Base-by-base conservation (phyloP, 805 yeast genomes). In the Yamadazyma sp. region DNA sequence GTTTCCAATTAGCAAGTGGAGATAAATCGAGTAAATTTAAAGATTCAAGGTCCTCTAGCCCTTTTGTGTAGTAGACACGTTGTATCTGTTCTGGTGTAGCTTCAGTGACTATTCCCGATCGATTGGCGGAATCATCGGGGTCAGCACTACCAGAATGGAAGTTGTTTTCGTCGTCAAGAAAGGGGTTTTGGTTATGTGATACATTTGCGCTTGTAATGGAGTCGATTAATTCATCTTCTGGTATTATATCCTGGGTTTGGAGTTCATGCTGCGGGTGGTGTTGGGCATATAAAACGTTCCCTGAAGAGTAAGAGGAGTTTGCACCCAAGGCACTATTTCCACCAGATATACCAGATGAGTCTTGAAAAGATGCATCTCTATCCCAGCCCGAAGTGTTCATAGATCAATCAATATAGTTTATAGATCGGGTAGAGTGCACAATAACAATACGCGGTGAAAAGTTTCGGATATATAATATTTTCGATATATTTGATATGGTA, bases 1-100 rank as follows among this genome's bases (percentile, higher is more conserved):
- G 79, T 24, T 79, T 73, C 96, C 97, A 93, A 16, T 81, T 71
- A 0, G 95, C 98, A 13, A 84, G 64, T 12, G 81, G 78, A 1
- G 95, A 87, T 7, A 91, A 71, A 53, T 93, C 96, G 0, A 78
- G 67, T 12, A 86, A 56, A 9, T 84, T 87, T 20, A 66, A 52
- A 9, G 62, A 55, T 41, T 83, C 89, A 38, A 81, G 57, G 32
- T 74, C 77, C 38, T 71, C 70, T 3, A 81, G 56, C 0, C 84
- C 86, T 46, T 54, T 58, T 2, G 53, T 34, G 37, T 69, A 69
- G 48, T 63, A 68, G 1, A 61, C 62, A n/a, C 59, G 42, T 42
- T 67, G 73, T 0, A 64, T 52, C 39, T 66, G 70, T 42, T 68
- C 74, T 26, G 64, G 42, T 13, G 64, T 57, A 2, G 71, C 70